phyloP scores from a whole-genome alignment of 2,329 filamentous ascomycete genomes.

The Colletotrichum viniferum region DNA sequence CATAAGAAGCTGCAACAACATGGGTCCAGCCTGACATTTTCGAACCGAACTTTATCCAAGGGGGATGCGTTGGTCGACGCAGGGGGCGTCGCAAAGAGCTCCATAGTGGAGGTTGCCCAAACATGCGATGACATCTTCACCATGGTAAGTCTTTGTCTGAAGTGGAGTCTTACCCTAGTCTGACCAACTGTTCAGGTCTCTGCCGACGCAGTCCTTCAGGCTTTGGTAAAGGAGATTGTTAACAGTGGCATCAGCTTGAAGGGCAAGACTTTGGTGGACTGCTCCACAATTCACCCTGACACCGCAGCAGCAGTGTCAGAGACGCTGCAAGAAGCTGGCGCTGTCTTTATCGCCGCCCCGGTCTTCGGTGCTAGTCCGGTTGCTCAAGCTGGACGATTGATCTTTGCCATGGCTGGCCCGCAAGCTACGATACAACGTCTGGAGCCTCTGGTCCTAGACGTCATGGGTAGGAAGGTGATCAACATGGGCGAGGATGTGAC shows the following conservation, averaged over 20 bases:
- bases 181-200: neutral
- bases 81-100: slow-evolving; percentile 28
- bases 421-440: slow-evolving; percentile 35
- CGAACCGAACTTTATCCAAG: slow-evolving; percentile 50
- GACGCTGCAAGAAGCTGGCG: slow-evolving; percentile 32
- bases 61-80: slow-evolving; percentile 35
- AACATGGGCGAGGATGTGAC: slow-evolving; percentile 45
- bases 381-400: slow-evolving; percentile 46
- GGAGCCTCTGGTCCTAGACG: slow-evolving; percentile 42
- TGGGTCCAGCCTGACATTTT: slow-evolving; percentile 38
- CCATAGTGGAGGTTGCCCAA: slow-evolving; percentile 30
- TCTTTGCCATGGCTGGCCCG: slow-evolving; percentile 50
- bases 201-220: slow-evolving; percentile 42
- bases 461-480: slow-evolving; percentile 47
- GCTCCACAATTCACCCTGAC: slow-evolving; percentile 53
- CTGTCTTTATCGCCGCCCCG: slow-evolving; percentile 46
- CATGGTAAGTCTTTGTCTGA: slow-evolving; percentile 35
- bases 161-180: neutral
- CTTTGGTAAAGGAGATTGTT: slow-evolving; percentile 34
- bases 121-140: slow-evolving; percentile 39
- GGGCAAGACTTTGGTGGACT: slow-evolving; percentile 50
- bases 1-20: slow-evolving; percentile 38
- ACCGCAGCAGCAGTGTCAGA: slow-evolving; percentile 36
- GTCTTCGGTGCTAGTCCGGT: slow-evolving; percentile 56
- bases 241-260: slow-evolving; percentile 22